Percentiles rank a stretch among this genome's conserved stretches.
Conservation (phyloP, 768 basidiomycete genomes). For the Pseudohyphozyma bogoriensis region DNA sequence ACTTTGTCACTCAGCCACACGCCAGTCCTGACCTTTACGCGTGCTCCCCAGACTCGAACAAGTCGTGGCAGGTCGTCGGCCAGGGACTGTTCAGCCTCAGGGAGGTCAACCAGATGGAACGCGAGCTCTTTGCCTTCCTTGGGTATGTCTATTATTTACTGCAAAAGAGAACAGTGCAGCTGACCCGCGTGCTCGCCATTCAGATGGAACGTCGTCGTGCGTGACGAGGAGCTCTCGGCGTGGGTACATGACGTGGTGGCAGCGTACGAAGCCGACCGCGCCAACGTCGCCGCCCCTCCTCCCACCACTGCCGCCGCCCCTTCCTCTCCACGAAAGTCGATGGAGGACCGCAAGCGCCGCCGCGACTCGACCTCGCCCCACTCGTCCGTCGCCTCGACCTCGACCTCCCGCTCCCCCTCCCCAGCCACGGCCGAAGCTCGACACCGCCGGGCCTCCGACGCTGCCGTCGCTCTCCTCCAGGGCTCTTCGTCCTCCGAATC, state of each 20-base stretch:
- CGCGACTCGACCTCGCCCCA: conserved; percentile 13
- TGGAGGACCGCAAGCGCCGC: conserved; percentile 26
- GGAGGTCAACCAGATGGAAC: conserved; percentile 86
- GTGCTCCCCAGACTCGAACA: conserved; percentile 93
- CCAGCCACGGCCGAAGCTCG: conserved; percentile 18
- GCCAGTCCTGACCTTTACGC: too few relatives aligned
- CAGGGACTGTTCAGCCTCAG: conserved; percentile 73
- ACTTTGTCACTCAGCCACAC: too few relatives aligned
- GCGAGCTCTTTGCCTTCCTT: conserved; percentile 84
- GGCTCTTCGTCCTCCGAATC: conserved; percentile 3
- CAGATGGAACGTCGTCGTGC: conserved; percentile 33
- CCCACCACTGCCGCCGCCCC: conserved; percentile 3
- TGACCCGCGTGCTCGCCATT: background rate
- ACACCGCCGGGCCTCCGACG: conserved; percentile 30
- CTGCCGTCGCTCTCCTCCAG: conserved; percentile 31
- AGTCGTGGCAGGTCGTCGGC: conserved; percentile 82
- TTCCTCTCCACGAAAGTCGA: conserved; percentile 13
- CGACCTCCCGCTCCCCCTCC: conserved; percentile 22
- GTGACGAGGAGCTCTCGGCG: conserved; percentile 30
- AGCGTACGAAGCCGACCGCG: conserved; percentile 23
- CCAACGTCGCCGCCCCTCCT: conserved; percentile 12
- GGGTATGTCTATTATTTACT: conserved; percentile 20
- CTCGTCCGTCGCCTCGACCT: conserved; percentile 7
- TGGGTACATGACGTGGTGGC: conserved; percentile 22
- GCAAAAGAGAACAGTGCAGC: background rate